Percentiles rank a stretch among this genome's conserved stretches.
These are phyloP conservation scores for Sarocladium brachiariae DNA, from an alignment of 2,329 filamentous ascomycete species.

Conservation along the genomic window DNA sequence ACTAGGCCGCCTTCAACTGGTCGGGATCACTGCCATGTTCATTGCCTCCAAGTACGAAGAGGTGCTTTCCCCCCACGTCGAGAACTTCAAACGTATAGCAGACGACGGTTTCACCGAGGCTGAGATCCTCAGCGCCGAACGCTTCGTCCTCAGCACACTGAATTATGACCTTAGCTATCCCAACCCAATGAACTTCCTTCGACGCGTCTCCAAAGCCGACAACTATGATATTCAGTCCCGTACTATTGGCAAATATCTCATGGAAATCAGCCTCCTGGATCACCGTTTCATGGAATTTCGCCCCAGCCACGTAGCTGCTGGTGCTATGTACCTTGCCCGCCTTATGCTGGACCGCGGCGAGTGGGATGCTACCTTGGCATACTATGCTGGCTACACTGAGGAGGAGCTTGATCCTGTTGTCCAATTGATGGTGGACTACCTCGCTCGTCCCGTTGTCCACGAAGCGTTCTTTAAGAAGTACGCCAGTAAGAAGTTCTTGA, in stretches of 20 bases:
- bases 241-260: conserved; percentile 93
- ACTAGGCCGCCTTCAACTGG: conserved; percentile 90
- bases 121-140: conserved; percentile 95
- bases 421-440: conserved; percentile 92
- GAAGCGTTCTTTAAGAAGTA: conserved; percentile 99
- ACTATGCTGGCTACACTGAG: conserved; percentile 91
- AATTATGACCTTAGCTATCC: conserved; percentile 98
- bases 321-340: conserved; percentile 90
- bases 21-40: conserved; percentile 98
- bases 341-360: conserved; percentile 83
- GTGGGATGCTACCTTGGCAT: conserved; percentile 83
- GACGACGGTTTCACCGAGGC: conserved; percentile 93
- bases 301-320: conserved; percentile 84
- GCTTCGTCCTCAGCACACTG: conserved; percentile 82
- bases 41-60: conserved; percentile 99
- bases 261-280: conserved; percentile 94
- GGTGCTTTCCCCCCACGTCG: conserved; percentile 90
- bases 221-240: conserved; percentile 98
- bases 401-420: conserved; percentile 90
- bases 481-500: conserved; percentile 97
- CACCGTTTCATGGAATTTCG: conserved; percentile 87
- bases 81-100: conserved; percentile 94
- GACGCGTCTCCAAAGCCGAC: conserved; percentile 97
- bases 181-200: conserved; percentile 99
- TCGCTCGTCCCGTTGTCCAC: conserved; percentile 81